These are phyloP conservation scores for Agaricus bisporus DNA, from an alignment of 768 basidiomycete genomes.

Conservation along the genomic window DNA sequence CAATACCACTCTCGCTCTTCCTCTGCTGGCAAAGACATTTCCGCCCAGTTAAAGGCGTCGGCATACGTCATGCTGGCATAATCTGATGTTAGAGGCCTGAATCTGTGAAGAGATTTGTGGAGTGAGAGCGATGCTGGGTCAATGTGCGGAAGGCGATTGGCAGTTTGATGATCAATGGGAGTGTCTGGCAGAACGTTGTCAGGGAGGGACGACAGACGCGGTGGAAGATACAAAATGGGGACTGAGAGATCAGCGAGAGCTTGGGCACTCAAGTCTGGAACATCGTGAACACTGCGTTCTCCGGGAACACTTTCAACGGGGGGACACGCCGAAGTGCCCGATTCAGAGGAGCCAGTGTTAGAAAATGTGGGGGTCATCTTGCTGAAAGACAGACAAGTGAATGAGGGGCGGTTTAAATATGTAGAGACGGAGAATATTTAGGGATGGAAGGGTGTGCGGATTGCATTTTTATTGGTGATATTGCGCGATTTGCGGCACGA, in stretches of 20 bases:
- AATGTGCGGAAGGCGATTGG: constrained; percentile 76
- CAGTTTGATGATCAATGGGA: constrained; percentile 34
- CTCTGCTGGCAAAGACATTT: constrained; percentile 58
- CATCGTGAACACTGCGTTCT: constrained; percentile 45
- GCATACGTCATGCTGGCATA: constrained; percentile 66
- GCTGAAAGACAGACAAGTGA: not conserved
- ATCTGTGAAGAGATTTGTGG: constrained; percentile 79
- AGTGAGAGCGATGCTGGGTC: constrained; percentile 80
- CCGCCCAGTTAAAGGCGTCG: constrained; percentile 85
- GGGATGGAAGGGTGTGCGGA: not conserved
- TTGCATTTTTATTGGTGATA: not conserved
- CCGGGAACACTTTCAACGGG: constrained; percentile 6
- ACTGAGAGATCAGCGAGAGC: constrained; percentile 22
- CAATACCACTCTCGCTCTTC: constrained; percentile 88
- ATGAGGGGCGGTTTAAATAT: not conserved
- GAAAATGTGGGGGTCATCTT: constrained; percentile 21
- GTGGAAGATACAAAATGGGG: constrained; percentile 77
- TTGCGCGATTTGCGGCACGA: constrained; percentile 8
- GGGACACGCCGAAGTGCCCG: constrained; percentile 1
- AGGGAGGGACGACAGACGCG: constrained; percentile 74
- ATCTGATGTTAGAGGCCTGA: constrained; percentile 49
- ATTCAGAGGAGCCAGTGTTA: constrained; percentile 24
- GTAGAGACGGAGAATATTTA: not conserved
- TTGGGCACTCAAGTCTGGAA: constrained; percentile 42
- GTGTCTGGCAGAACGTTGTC: constrained; percentile 19